Percentiles rank a stretch among this genome's conserved stretches.
Evolutionary conservation across 176 grass and related monocot species (phyloP).

Genomic region (Saccharum spontaneum): DNA sequence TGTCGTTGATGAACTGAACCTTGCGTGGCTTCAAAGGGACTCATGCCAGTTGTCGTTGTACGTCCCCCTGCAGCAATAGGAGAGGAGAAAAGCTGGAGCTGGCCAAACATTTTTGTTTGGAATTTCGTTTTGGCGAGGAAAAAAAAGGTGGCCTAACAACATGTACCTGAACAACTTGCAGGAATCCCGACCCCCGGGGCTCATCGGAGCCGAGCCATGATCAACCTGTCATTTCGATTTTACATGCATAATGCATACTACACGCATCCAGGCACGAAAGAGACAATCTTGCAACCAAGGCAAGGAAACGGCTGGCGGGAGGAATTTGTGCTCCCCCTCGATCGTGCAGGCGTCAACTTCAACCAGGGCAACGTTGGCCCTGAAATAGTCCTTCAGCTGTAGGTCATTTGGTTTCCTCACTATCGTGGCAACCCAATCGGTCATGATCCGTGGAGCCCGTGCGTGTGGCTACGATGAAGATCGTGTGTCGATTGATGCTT

Average conservation of each 20-base stretch:
- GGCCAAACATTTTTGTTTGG: background rate
- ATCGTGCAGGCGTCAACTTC: constrained; percentile 37
- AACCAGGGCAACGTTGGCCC: constrained; percentile 22
- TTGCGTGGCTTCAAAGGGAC: constrained; percentile 40
- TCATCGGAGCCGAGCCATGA: background rate
- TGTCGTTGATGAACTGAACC: background rate
- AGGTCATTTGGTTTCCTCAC: background rate
- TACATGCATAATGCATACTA: background rate
- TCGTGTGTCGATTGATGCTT: no score
- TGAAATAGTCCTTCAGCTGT: background rate
- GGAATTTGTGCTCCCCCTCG: constrained; percentile 11
- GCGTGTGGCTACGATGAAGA: background rate
- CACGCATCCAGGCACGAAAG: constrained; percentile 4
- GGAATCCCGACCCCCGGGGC: no score
- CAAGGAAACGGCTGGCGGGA: constrained; percentile 19
- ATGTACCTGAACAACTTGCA: background rate
- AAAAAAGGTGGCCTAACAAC: background rate
- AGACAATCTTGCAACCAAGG: constrained; percentile 25
- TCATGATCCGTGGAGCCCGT: background rate
- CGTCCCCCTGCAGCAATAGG: background rate
- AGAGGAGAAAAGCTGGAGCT: background rate
- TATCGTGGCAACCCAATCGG: background rate
- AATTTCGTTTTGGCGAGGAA: background rate
- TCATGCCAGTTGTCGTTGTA: background rate
- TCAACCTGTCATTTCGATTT: constrained; percentile 17